phyloP scores from a whole-genome alignment of 2,329 filamentous ascomycete genomes.

The Exophiala viscosa region DNA sequence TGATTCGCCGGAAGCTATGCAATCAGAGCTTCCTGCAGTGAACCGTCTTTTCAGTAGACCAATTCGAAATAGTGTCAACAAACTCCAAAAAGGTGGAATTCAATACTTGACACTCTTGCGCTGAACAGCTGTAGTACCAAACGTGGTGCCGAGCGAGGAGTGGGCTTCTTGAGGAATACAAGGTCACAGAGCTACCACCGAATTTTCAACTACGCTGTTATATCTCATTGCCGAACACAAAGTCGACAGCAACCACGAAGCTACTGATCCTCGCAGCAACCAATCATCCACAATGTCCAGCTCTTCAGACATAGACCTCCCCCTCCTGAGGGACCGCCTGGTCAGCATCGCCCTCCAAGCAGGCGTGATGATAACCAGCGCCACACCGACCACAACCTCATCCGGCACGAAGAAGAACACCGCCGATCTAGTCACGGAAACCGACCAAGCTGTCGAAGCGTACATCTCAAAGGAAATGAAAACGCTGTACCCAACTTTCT shows the following conservation, averaged over 20 bases:
- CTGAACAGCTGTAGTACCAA: no score
- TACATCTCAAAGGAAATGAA: conserved; percentile 52
- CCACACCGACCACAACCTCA: conserved; percentile 36
- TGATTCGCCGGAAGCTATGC: neutral
- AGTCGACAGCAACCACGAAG: neutral
- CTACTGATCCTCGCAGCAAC: neutral
- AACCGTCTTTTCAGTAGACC: no score
- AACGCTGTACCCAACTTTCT: conserved; percentile 48
- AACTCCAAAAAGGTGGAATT: no score
- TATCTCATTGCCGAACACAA: no score
- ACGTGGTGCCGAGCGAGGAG: no score
- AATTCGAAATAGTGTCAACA: no score
- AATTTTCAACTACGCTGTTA: no score
- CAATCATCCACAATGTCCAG: conserved; percentile 1
- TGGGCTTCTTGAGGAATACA: no score
- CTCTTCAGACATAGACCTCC: conserved; percentile 16
- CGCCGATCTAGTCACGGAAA: conserved; percentile 62
- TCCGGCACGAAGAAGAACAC: conserved; percentile 48
- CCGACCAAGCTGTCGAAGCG: conserved; percentile 59
- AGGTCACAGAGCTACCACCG: no score
- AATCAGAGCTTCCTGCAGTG: neutral
- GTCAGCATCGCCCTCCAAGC: conserved; percentile 40
- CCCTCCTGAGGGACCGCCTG: conserved; percentile 40
- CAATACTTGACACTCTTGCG: no score
- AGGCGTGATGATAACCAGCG: conserved; percentile 42